These are phyloP conservation scores for Sporopachydermia lactativora DNA, from an alignment of 805 yeast genomes.

Conservation along the genomic window DNA sequence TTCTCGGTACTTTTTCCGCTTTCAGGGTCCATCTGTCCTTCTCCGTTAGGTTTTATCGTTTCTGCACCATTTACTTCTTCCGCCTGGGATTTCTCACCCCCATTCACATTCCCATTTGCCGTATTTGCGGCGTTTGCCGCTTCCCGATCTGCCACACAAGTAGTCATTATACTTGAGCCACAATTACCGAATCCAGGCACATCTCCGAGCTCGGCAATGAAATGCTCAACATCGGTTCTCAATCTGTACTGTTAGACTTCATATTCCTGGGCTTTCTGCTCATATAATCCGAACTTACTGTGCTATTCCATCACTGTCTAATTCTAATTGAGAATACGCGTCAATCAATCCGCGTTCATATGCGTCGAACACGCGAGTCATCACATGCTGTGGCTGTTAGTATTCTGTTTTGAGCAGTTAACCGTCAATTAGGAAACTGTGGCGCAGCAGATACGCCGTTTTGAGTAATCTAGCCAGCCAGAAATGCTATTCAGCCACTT, in stretches of 20 bases:
- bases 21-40: slow-evolving; percentile 13
- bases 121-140: slow-evolving; percentile 29
- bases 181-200: slow-evolving; percentile 9
- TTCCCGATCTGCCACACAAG: slow-evolving; percentile 6
- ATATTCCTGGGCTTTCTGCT: slow-evolving; percentile 4
- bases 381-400: slow-evolving; percentile 14
- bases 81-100: slow-evolving; percentile 11
- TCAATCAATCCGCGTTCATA: slow-evolving; percentile 43
- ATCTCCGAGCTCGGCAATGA: slow-evolving; percentile 9
- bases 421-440: no score
- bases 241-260: background rate
- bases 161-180: slow-evolving; percentile 6
- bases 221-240: slow-evolving; percentile 9
- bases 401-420: no score
- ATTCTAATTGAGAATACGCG: slow-evolving; percentile 30
- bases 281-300: slow-evolving; percentile 2
- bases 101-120: slow-evolving; percentile 16
- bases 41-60: slow-evolving; percentile 14
- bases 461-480: no score
- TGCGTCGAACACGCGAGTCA: slow-evolving; percentile 27
- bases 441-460: no score
- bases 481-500: no score
- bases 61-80: slow-evolving; percentile 12
- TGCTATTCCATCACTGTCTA: slow-evolving; percentile 12
- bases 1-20: slow-evolving; percentile 7